Evolutionary conservation across 2,329 filamentous ascomycete species (phyloP), one percentile per base, ranked within the genome.

Genomic region (Westerdykella sp.): DNA sequence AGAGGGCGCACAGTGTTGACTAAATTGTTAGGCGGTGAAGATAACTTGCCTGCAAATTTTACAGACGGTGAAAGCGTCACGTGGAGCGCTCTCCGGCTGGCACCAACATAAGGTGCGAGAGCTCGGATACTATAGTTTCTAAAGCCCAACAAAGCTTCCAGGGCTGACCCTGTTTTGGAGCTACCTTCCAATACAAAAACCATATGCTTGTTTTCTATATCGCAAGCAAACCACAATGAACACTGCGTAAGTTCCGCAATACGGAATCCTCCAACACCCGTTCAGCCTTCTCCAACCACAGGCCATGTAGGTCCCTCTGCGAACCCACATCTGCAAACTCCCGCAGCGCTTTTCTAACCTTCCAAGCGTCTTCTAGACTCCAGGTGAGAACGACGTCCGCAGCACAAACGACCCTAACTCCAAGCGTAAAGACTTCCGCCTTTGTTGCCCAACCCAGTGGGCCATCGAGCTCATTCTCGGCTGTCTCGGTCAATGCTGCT

Each of bases 401-500:
- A 7, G 61, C 65, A 43, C 66, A 68, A 5, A 77, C 44, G 0
- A 76, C 59, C 15, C 66, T 57, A 48, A 75, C 54, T 0, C 77
- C 78, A 34, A 85, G 67, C 2, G 76, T 73, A 61, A 89, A 91
- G 1, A 83, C 78, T 23, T 81, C 78, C 1, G 81, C 74, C 43
- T 82, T 81, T 1, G 83, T 82, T 1, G 78, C 77, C 81, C 84
- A 89, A 6, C 87, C 86, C 28, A 94, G 67, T 7, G 84, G 74
- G 0, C 84, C 83, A 56, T 88, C 85, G 1, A 61, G 58, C 15
- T 73, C 65, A 0, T 48, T 48, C 2, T 57, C 52, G 14, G 65
- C 52, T 0, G 66, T 57, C 1, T 53, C 37, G 0, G 56, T 62
- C 11, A 85, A 60, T 0, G 66, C 54, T 21, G 57, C 45, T 6